Percentiles rank a stretch among this genome's conserved stretches.
phyloP scores from a whole-genome alignment of 495 filamentous ascomycete species.

The Podospora bellae-mahoneyi region DNA sequence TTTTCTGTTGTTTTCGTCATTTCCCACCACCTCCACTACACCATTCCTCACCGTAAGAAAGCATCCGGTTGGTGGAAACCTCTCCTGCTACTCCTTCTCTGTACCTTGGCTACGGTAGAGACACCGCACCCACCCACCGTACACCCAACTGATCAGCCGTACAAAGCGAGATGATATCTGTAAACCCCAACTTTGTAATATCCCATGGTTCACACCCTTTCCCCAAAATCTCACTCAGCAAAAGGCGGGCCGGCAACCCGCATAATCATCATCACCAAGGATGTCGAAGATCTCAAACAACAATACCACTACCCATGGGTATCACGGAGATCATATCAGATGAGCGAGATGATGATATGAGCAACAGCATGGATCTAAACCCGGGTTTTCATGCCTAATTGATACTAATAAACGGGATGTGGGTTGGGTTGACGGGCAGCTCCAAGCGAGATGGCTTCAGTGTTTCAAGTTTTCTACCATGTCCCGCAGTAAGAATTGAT shows the following conservation, averaged over 20 bases:
- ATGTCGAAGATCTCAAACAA: background rate
- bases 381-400: background rate
- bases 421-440: background rate
- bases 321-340: background rate
- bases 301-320: background rate
- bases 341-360: background rate
- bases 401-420: no score
- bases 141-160: background rate
- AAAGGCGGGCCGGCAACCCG: background rate
- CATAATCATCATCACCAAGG: background rate
- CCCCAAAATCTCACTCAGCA: background rate
- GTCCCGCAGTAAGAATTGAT: background rate
- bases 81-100: background rate
- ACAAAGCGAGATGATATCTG: background rate
- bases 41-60: background rate
- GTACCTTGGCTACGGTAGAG: background rate
- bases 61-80: background rate
- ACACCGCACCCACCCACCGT: background rate
- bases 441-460: slow-evolving; percentile 7
- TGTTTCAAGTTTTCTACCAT: background rate
- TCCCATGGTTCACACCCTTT: background rate
- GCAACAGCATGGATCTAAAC: background rate
- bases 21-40: background rate
- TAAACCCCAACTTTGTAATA: background rate
- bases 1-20: background rate